phyloP scores from a whole-genome alignment of 306 rosid genomes.

The Carpinus viminea region DNA sequence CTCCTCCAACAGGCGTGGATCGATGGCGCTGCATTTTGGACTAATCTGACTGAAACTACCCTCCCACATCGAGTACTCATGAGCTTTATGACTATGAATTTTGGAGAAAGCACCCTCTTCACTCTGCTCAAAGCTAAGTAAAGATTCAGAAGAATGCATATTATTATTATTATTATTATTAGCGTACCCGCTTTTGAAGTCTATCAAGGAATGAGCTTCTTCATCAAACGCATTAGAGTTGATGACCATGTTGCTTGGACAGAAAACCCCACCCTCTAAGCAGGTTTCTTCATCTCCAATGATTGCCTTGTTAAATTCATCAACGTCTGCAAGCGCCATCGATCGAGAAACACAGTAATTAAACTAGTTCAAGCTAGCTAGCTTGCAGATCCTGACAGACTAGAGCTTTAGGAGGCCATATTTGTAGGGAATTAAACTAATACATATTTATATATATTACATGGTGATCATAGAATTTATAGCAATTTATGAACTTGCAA shows the following conservation, averaged over 20 bases:
- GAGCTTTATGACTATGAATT: conserved; percentile 29
- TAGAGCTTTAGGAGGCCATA: conserved; percentile 23
- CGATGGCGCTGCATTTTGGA: conserved; percentile 28
- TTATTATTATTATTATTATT: background rate
- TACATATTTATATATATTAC: background rate
- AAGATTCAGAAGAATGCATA: conserved; percentile 41
- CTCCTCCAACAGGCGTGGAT: conserved; percentile 36
- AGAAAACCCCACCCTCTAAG: conserved; percentile 35
- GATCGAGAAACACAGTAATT: too few species aligned
- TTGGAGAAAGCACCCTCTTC: conserved; percentile 22
- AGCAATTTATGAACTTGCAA: too few species aligned
- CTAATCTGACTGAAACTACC: conserved; percentile 25
- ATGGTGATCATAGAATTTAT: conserved; percentile 31
- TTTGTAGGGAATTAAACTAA: conserved; percentile 46
- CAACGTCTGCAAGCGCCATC: background rate
- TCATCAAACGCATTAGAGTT: conserved; percentile 29
- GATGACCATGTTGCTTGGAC: background rate
- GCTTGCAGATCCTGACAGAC: conserved; percentile 8
- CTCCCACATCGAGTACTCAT: conserved; percentile 34
- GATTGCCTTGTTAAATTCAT: conserved; percentile 27
- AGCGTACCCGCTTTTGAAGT: conserved; percentile 47
- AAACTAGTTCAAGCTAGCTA: background rate
- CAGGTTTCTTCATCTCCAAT: conserved; percentile 33
- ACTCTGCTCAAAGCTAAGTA: conserved; percentile 68
- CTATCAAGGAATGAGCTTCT: conserved; percentile 55